phyloP scores from a whole-genome alignment of 2,329 filamentous ascomycete genomes.

The Fusarium pseudograminearum region DNA sequence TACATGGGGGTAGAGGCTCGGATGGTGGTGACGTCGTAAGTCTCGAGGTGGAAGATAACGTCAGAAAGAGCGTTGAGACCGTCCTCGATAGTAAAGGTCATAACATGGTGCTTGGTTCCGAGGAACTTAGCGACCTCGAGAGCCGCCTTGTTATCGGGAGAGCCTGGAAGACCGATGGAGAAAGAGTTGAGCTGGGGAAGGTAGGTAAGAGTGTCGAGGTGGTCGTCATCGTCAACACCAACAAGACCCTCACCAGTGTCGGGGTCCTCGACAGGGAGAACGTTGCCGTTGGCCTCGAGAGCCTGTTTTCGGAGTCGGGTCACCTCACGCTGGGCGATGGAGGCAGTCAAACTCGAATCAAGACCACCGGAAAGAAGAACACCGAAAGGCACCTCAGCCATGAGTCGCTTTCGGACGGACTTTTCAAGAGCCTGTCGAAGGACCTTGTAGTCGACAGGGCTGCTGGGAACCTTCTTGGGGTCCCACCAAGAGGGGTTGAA shows the following conservation, averaged over 20 bases:
- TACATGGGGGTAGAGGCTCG: constrained; percentile 99
- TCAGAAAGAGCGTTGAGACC: constrained; percentile 96
- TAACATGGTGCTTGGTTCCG: constrained; percentile 96
- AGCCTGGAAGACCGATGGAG: constrained; percentile 94
- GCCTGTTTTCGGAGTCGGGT: constrained; percentile 77
- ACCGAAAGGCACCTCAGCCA: constrained; percentile 98
- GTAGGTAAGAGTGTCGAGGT: constrained; percentile 88
- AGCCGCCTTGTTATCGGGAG: constrained; percentile 92
- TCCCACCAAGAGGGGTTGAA: constrained; percentile 96
- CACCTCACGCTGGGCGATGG: constrained; percentile 95
- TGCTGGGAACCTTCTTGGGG: constrained; percentile 78
- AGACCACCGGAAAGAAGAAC: constrained; percentile 94
- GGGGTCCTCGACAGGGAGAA: constrained; percentile 64
- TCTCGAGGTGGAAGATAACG: constrained; percentile 98
- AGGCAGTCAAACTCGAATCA: constrained; percentile 93
- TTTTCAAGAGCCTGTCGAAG: constrained; percentile 87
- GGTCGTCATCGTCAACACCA: constrained; percentile 92
- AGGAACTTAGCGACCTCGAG: constrained; percentile 95
- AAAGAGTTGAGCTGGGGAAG: constrained; percentile 98
- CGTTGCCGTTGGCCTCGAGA: constrained; percentile 59
- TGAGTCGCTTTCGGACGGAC: constrained; percentile 93
- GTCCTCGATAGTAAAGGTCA: constrained; percentile 98
- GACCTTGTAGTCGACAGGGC: constrained; percentile 83
- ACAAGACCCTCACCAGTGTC: constrained; percentile 80
- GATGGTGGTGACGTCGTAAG: constrained; percentile 98